Evolutionary conservation across 495 filamentous ascomycete genomes (phyloP).

Genomic region (Durotheca rogersii): DNA sequence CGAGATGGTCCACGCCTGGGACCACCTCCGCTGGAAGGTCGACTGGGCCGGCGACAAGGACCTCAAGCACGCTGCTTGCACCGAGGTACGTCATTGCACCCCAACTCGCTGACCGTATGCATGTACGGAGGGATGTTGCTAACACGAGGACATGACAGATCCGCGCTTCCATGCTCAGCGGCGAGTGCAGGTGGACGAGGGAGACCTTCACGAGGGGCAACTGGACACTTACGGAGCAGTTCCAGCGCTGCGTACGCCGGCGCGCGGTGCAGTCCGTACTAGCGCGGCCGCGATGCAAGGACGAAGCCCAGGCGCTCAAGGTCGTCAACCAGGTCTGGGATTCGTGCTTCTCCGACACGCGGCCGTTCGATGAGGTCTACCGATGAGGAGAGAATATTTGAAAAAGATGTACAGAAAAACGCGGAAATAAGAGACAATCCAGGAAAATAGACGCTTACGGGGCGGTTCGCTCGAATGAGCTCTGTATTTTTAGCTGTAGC

Average conservation of each 20-base stretch:
- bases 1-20: slow-evolving; percentile 97
- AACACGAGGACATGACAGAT: slow-evolving; percentile 59
- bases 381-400: no score
- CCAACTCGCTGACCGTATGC: not conserved
- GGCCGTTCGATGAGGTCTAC: slow-evolving; percentile 96
- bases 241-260: slow-evolving; percentile 86
- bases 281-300: slow-evolving; percentile 73
- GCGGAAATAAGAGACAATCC: no score
- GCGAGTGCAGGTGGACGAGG: slow-evolving; percentile 88
- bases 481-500: no score
- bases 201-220: slow-evolving; percentile 82
- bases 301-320: slow-evolving; percentile 81
- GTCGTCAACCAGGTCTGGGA: slow-evolving; percentile 97
- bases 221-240: slow-evolving; percentile 85
- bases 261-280: slow-evolving; percentile 75
- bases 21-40: slow-evolving; percentile 87
- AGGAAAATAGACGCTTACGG: no score
- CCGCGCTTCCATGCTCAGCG: slow-evolving; percentile 84
- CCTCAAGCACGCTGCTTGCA: slow-evolving; percentile 86
- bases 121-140: slow-evolving; percentile 19
- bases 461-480: slow-evolving; percentile 1
- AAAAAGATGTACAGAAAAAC: no score
- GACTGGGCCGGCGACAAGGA: slow-evolving; percentile 67
- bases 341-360: slow-evolving; percentile 89
- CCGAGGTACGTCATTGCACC: slow-evolving; percentile 66